phyloP scores from a whole-genome alignment of 2,329 filamentous ascomycete genomes.

The Chaetomium olivaceum region DNA sequence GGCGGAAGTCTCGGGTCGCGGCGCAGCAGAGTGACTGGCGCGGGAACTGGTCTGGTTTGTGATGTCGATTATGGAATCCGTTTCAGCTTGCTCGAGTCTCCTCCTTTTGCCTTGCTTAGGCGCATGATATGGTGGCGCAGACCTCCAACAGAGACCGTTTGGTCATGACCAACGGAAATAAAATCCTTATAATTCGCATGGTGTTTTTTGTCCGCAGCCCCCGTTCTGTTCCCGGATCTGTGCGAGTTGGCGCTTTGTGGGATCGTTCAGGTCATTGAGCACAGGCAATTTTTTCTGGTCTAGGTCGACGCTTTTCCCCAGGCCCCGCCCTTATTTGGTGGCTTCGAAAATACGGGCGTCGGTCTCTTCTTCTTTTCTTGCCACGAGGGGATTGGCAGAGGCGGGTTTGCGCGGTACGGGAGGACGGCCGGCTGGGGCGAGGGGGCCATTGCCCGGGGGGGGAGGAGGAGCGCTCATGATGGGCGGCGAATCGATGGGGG shows the following conservation, averaged over 20 bases:
- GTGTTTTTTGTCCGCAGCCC: constrained; percentile 60
- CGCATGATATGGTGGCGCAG: constrained; percentile 87
- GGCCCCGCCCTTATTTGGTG: background rate
- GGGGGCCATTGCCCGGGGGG: constrained; percentile 35
- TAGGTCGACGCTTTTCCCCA: constrained; percentile 4
- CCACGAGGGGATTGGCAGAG: constrained; percentile 62
- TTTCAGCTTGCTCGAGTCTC: constrained; percentile 57
- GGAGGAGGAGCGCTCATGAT: constrained; percentile 48
- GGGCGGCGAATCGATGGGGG: background rate
- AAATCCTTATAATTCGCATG: constrained; percentile 53
- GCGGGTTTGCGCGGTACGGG: constrained; percentile 49
- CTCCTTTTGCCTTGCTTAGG: constrained; percentile 60
- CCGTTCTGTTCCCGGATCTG: constrained; percentile 44
- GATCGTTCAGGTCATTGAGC: constrained; percentile 32
- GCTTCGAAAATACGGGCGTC: constrained; percentile 37
- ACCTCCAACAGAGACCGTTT: constrained; percentile 76
- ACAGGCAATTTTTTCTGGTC: constrained; percentile 31
- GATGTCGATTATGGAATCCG: constrained; percentile 65
- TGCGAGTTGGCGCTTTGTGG: constrained; percentile 37
- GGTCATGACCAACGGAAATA: constrained; percentile 78
- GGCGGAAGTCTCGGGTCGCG: constrained; percentile 76
- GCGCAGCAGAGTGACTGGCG: constrained; percentile 83
- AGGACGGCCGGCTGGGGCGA: constrained; percentile 20
- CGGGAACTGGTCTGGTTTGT: constrained; percentile 75
- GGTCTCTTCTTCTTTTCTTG: constrained; percentile 57